phyloP scores from a whole-genome alignment of 208 protist genomes.

The Plasmodiophora brassicae region DNA sequence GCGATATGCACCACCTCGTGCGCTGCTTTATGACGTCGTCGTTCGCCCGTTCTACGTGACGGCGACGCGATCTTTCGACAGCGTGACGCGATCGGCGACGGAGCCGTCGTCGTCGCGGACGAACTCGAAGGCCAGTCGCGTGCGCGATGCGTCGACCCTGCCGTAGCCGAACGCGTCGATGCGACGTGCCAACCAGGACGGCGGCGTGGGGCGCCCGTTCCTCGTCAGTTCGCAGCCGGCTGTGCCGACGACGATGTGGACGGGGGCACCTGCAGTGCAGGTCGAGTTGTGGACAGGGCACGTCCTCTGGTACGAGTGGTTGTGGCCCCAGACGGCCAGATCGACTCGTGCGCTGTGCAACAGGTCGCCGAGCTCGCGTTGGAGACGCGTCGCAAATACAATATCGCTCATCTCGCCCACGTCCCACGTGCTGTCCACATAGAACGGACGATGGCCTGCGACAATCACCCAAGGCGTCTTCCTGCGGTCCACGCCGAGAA shows the following conservation, averaged over 20 bases:
- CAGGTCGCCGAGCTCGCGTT: not conserved
- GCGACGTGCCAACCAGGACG: too few species aligned
- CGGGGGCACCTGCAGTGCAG: not conserved
- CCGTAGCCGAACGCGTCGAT: too few species aligned
- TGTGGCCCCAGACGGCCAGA: constrained; percentile 25
- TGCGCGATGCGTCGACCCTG: too few species aligned
- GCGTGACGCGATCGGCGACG: too few species aligned
- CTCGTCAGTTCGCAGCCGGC: too few species aligned
- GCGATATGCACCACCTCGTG: too few species aligned
- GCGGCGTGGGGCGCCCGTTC: too few species aligned
- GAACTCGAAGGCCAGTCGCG: too few species aligned
- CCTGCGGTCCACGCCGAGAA: not conserved
- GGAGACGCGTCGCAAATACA: not conserved
- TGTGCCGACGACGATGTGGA: not conserved
- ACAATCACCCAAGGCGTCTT: constrained; percentile 33
- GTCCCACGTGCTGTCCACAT: not conserved
- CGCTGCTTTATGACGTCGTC: too few species aligned
- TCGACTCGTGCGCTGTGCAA: not conserved
- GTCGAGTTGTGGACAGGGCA: constrained; percentile 13
- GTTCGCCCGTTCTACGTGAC: too few species aligned
- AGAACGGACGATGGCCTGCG: constrained; percentile 30
- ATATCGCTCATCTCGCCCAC: not conserved
- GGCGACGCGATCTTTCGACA: too few species aligned
- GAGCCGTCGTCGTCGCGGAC: too few species aligned
- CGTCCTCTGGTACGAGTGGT: constrained; percentile 23